Evolutionary conservation across 306 rosid species (phyloP).

Genomic region (Purshia tridentata): DNA sequence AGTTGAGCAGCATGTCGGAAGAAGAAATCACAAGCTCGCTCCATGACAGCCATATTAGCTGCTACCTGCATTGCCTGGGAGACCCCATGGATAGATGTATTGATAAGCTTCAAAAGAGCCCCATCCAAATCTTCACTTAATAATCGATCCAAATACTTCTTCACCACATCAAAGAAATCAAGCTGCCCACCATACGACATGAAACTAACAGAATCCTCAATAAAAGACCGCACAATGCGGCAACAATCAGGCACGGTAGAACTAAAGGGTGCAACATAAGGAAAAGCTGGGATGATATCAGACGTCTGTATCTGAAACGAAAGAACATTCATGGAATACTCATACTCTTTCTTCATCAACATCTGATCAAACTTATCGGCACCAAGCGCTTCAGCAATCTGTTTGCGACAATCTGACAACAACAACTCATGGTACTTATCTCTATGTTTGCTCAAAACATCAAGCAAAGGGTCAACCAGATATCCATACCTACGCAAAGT

Average conservation of each 20-base stretch:
- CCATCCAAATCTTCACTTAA: constrained; percentile 80
- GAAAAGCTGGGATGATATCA: constrained; percentile 85
- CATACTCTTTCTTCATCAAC: constrained; percentile 98
- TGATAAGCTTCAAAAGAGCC: constrained; percentile 76
- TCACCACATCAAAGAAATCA: constrained; percentile 88
- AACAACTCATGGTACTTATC: constrained; percentile 96
- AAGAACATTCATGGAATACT: constrained; percentile 95
- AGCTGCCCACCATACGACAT: constrained; percentile 98
- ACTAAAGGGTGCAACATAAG: constrained; percentile 86
- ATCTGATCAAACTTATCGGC: constrained; percentile 96
- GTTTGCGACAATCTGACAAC: constrained; percentile 88
- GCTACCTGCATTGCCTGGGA: constrained; percentile 97
- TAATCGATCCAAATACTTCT: constrained; percentile 86
- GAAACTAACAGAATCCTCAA: constrained; percentile 97
- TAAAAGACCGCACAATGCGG: constrained; percentile 88
- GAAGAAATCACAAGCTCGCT: constrained; percentile 97
- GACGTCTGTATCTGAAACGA: constrained; percentile 92
- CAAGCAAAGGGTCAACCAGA: constrained; percentile 87
- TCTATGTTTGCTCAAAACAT: constrained; percentile 95
- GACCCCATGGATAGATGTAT: constrained; percentile 70
- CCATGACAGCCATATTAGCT: constrained; percentile 90
- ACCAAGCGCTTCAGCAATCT: constrained; percentile 74
- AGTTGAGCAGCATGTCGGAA: constrained; percentile 98
- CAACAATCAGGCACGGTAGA: constrained; percentile 96
- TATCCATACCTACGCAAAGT: constrained; percentile 89